Evolutionary conservation across 257 asterid species (phyloP).

Genomic region (Leonotis leonurus): DNA sequence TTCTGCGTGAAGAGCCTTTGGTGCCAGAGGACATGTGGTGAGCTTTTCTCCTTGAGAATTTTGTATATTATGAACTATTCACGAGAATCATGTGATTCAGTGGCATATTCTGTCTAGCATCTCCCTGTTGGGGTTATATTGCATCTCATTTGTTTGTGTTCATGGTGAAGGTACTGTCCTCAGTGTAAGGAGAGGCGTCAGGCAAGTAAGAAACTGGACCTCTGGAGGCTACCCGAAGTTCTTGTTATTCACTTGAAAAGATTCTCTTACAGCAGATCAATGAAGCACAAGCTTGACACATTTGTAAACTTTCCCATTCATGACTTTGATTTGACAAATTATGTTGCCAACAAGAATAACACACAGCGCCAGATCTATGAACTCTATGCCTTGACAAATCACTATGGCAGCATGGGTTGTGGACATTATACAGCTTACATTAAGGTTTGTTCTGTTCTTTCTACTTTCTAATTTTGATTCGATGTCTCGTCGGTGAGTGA

Average conservation of each 20-base stretch:
- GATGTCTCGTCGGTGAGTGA: too few relatives aligned
- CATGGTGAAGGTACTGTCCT: slow-evolving; percentile 82
- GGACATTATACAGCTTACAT: slow-evolving; percentile 97
- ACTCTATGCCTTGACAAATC: slow-evolving; percentile 92
- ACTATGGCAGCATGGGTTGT: slow-evolving; percentile 98
- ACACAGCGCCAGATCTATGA: slow-evolving; percentile 76
- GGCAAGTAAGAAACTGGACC: slow-evolving; percentile 97
- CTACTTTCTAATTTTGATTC: too few relatives aligned
- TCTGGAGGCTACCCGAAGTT: slow-evolving; percentile 99
- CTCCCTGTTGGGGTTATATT: neutral
- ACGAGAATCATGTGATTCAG: too few relatives aligned
- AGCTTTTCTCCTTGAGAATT: slow-evolving; percentile 20
- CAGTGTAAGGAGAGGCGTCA: slow-evolving; percentile 96
- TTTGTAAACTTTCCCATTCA: slow-evolving; percentile 92
- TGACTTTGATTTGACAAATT: slow-evolving; percentile 84
- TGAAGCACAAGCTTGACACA: slow-evolving; percentile 98
- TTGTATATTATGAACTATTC: neutral
- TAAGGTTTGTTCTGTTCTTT: slow-evolving; percentile 46
- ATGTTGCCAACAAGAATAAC: slow-evolving; percentile 88
- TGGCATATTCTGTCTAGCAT: neutral
- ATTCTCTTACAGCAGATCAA: slow-evolving; percentile 92
- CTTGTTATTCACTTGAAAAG: slow-evolving; percentile 95
- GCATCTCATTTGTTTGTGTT: slow-evolving; percentile 9
- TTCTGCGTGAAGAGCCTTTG: slow-evolving; percentile 95
- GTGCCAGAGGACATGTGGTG: slow-evolving; percentile 99